phyloP scores from a whole-genome alignment of 139 green algal species.

The Micromonas pusilla region DNA sequence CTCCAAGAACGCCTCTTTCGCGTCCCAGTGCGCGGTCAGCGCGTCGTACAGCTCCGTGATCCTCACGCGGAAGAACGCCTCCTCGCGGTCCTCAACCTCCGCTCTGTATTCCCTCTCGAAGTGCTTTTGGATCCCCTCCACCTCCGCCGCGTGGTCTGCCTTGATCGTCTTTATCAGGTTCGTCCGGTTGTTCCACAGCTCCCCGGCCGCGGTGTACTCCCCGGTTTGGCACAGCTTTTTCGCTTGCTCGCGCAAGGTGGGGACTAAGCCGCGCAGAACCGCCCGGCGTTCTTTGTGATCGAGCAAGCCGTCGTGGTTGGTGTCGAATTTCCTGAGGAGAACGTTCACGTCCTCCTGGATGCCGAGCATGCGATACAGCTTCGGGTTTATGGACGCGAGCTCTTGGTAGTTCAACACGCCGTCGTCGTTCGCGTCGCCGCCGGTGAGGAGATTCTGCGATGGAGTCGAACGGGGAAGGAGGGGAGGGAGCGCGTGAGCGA shows the following conservation, averaged over 20 bases:
- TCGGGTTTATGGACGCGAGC: neutral
- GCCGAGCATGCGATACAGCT: neutral
- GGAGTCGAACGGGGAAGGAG: too few species aligned
- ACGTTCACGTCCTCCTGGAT: neutral
- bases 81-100: neutral
- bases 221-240: neutral
- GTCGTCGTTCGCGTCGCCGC: neutral
- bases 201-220: neutral
- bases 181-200: neutral
- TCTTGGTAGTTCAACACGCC: neutral
- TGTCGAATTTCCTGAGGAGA: neutral
- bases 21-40: neutral
- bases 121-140: neutral
- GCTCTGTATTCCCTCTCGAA: neutral
- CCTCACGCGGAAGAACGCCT: neutral
- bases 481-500: too few species aligned
- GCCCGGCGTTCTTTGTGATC: neutral
- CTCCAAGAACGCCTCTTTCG: neutral
- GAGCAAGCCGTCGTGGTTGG: neutral
- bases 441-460: neutral
- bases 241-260: neutral
- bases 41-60: neutral
- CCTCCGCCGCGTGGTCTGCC: neutral
- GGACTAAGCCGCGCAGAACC: neutral
- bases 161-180: neutral